Conservation (phyloP, 1,139 yeast species). For the Tardiomyces digboiensis region DNA sequence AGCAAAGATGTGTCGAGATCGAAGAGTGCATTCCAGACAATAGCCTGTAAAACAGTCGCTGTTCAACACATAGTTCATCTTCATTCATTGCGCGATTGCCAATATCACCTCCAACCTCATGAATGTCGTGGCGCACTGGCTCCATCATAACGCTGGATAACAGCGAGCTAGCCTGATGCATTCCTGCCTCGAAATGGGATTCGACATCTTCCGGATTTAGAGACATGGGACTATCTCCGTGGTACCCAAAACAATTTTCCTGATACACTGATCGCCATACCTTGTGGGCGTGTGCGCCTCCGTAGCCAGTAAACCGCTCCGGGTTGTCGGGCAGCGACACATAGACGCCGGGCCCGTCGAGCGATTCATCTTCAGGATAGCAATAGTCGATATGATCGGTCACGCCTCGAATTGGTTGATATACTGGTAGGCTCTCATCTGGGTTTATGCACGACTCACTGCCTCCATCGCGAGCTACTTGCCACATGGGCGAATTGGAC, state of each 20-base stretch:
- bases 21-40: constrained; percentile 95
- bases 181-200: background rate
- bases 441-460: constrained; percentile 7
- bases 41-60: constrained; percentile 77
- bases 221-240: constrained; percentile 28
- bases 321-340: constrained; percentile 86
- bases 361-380: constrained; percentile 46
- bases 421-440: background rate
- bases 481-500: constrained; percentile 16
- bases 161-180: constrained; percentile 9
- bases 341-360: constrained; percentile 48
- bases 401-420: constrained; percentile 9
- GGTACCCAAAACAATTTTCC: constrained; percentile 74
- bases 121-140: constrained; percentile 9
- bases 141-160: constrained; percentile 16
- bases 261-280: constrained; percentile 92
- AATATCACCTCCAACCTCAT: constrained; percentile 22
- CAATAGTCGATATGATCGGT: constrained; percentile 31
- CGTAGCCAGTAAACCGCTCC: constrained; percentile 94
- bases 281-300: constrained; percentile 84
- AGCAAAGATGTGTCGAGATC: constrained; percentile 86
- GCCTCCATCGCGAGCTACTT: constrained; percentile 20
- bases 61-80: constrained; percentile 59
- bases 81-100: constrained; percentile 20
- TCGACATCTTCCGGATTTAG: background rate